Evolutionary conservation across 2,329 filamentous ascomycete species (phyloP), one percentile per base, ranked within the genome.

Genomic region (Colletotrichum sp.): DNA sequence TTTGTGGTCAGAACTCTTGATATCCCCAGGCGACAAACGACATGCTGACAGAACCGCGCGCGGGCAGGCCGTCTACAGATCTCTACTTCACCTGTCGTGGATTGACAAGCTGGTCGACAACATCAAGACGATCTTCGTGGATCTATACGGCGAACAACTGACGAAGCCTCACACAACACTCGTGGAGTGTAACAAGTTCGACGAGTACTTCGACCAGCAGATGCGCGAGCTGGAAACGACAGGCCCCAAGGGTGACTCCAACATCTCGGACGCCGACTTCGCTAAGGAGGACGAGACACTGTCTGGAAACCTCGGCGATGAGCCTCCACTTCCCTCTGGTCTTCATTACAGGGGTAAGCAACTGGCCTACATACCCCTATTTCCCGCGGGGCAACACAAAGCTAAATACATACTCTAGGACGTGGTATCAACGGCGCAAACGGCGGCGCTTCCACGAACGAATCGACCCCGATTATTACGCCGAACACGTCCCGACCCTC

Each of bases 101-200:
- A 95, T 99, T 79, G 97, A 99, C 85, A 96, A 97, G 84, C 93
- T 99, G 64, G 92, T 99, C 79, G 96, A 98, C 82, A 98, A 99
- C 81, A 95, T 99, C 81, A 95, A 94, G 83, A 96, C 95, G 12
- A 93, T 99, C 39, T 99, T 99, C 82, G 90, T 97, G 79, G 95
- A 96, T 79, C 90, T 98, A 32, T 99, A 99, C 84, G 95, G 93
- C 79, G 94, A 97, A 75, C 94, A 98, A 84, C 88, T 99, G 71
- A 96, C 93, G 83, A 95, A 95, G 80, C 92, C 94, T 30, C 92
- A 96, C 82, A 95, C 93, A 13, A 95, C 94, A 70, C 89, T 95
- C 26, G 89, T 97, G 73, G 92, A 96, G 82, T 98, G 96, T 86
- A 84, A 89, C 68, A 90, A 92, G 67, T 99, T 99, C 83, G 95